Conservation (phyloP, 305 asterid species). For the Nicotiana rustica region DNA sequence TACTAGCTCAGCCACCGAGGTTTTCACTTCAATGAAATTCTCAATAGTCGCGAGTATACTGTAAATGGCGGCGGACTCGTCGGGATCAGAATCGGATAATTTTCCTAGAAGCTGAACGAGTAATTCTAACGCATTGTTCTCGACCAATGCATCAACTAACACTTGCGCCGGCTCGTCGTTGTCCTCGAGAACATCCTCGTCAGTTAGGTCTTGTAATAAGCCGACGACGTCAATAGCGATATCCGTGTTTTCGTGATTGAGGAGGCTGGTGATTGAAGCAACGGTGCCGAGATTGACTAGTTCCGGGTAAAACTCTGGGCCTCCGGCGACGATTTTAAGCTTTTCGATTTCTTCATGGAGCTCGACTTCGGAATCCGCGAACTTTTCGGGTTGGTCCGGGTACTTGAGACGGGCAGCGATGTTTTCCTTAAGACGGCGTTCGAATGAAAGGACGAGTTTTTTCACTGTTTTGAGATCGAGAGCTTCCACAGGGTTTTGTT, state of each 20-base stretch:
- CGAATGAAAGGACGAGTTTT: slow-evolving; percentile 77
- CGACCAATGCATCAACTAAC: slow-evolving; percentile 82
- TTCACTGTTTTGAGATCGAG: slow-evolving; percentile 91
- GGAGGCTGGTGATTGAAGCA: slow-evolving; percentile 73
- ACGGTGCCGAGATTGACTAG: slow-evolving; percentile 80
- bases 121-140: slow-evolving; percentile 83
- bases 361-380: slow-evolving; percentile 91
- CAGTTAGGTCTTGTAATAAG: slow-evolving; percentile 90
- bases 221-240: slow-evolving; percentile 82
- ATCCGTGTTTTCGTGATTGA: slow-evolving; percentile 86
- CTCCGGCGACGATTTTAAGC: slow-evolving; percentile 89
- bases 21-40: slow-evolving; percentile 88
- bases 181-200: slow-evolving; percentile 89
- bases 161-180: slow-evolving; percentile 79
- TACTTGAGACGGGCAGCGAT: slow-evolving; percentile 91
- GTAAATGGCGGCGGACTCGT: slow-evolving; percentile 83
- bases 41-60: slow-evolving; percentile 75
- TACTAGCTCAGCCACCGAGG: slow-evolving; percentile 79
- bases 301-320: slow-evolving; percentile 92
- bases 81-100: slow-evolving; percentile 84
- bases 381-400: slow-evolving; percentile 94
- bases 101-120: slow-evolving; percentile 77
- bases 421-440: slow-evolving; percentile 93
- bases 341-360: slow-evolving; percentile 95
- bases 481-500: slow-evolving; percentile 70